phyloP scores from a whole-genome alignment of 306 rosid genomes.

The Betula pendula region DNA sequence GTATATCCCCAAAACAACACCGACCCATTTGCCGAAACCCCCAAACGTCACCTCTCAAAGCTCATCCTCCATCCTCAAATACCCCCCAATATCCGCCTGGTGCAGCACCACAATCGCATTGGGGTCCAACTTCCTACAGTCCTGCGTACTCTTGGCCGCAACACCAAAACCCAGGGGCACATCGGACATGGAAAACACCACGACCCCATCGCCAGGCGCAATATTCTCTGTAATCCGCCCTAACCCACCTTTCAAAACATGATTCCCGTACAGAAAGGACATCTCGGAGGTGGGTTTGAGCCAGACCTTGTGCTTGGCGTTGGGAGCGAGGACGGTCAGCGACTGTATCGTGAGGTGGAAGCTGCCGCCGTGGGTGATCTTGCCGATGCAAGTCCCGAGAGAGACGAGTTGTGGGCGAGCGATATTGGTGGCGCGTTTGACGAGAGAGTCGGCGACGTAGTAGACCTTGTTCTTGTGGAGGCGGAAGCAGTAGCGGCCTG shows the following conservation, averaged over 20 bases:
- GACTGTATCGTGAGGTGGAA: conserved; percentile 81
- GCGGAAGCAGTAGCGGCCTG: conserved; percentile 91
- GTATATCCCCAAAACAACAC: conserved; percentile 9
- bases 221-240: conserved; percentile 86
- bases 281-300: conserved; percentile 87
- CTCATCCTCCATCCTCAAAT: conserved; percentile 92
- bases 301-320: conserved; percentile 93
- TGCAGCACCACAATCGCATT: conserved; percentile 83
- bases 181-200: conserved; percentile 87
- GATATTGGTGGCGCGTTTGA: conserved; percentile 82
- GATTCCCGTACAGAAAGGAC: conserved; percentile 81
- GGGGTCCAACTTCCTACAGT: conserved; percentile 92
- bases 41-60: conserved; percentile 44
- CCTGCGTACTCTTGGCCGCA: conserved; percentile 87
- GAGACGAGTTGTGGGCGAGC: conserved; percentile 64
- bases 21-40: background rate
- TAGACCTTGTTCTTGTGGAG: conserved; percentile 78
- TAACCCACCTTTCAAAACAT: conserved; percentile 79
- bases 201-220: conserved; percentile 77
- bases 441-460: conserved; percentile 76
- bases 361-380: conserved; percentile 79
- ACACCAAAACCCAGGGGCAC: conserved; percentile 87
- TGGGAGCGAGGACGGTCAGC: conserved; percentile 55
- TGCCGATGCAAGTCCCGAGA: conserved; percentile 85
- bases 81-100: conserved; percentile 90